phyloP scores from a whole-genome alignment of 257 asterid genomes.

The Ballota nigra region DNA sequence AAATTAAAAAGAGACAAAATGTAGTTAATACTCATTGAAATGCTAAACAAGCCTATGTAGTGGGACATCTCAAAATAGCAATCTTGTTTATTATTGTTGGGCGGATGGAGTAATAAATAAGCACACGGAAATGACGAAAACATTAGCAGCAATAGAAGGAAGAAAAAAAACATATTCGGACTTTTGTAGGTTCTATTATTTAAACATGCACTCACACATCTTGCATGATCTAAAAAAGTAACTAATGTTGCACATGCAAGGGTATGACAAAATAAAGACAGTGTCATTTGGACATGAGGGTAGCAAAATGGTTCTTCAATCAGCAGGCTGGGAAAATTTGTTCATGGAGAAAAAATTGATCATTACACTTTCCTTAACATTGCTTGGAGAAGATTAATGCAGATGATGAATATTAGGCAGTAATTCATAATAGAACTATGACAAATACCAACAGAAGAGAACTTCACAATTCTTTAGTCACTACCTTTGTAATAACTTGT shows the following conservation, averaged over 20 bases:
- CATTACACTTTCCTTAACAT: background rate
- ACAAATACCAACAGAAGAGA: constrained; percentile 17
- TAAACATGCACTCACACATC: too few relatives aligned
- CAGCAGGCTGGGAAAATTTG: background rate
- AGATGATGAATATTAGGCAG: background rate
- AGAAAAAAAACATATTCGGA: background rate
- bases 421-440: background rate
- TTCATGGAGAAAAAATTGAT: background rate
- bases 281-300: background rate
- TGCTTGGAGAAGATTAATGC: background rate
- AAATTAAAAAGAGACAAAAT: too few relatives aligned
- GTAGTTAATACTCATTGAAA: too few relatives aligned
- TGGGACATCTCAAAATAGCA: too few relatives aligned
- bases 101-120: too few relatives aligned
- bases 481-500: constrained; percentile 68
- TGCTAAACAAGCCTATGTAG: too few relatives aligned
- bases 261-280: background rate
- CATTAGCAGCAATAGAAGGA: background rate
- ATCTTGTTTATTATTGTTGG: too few relatives aligned
- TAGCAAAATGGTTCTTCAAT: background rate
- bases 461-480: constrained; percentile 17
- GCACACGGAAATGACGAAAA: background rate
- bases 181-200: background rate
- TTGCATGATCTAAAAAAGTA: too few relatives aligned
- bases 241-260: background rate